These are phyloP conservation scores for Fusarium sp. DNA, from an alignment of 2,329 filamentous ascomycete genomes.

Conservation along the genomic window DNA sequence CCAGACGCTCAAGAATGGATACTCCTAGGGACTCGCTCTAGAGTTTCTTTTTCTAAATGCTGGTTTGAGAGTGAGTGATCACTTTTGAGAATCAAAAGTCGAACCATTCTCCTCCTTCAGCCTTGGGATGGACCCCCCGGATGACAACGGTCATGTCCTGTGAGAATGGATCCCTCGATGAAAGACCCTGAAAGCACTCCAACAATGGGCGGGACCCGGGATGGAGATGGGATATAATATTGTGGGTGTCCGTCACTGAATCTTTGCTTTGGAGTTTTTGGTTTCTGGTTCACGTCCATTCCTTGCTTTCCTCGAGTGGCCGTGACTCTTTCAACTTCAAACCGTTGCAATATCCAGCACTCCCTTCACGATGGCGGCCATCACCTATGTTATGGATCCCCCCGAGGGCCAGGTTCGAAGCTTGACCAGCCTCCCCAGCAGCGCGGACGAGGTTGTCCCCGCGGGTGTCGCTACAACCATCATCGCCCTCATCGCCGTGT, in stretches of 20 bases:
- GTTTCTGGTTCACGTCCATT: constrained; percentile 13
- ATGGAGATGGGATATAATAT: constrained; percentile 31
- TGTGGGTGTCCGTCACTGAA: constrained; percentile 3
- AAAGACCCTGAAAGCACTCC: neutral
- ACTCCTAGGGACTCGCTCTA: constrained; percentile 11
- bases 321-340: constrained; percentile 14
- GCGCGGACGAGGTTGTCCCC: constrained; percentile 36
- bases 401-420: constrained; percentile 42
- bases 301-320: constrained; percentile 16
- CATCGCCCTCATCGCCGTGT: constrained; percentile 38
- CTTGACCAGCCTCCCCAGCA: constrained; percentile 36
- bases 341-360: neutral
- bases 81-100: constrained; percentile 35
- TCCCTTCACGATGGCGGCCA: constrained; percentile 60
- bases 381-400: constrained; percentile 62
- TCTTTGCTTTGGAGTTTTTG: neutral
- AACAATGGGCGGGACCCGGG: constrained; percentile 9
- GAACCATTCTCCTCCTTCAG: constrained; percentile 34
- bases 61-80: constrained; percentile 32
- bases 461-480: constrained; percentile 39
- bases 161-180: neutral
- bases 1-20: constrained; percentile 30
- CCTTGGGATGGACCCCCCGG: constrained; percentile 20
- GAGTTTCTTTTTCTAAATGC: constrained; percentile 19
- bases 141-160: constrained; percentile 16